Evolutionary conservation across 257 asterid genomes (phyloP).

Genomic region (Solanum peruvianum): DNA sequence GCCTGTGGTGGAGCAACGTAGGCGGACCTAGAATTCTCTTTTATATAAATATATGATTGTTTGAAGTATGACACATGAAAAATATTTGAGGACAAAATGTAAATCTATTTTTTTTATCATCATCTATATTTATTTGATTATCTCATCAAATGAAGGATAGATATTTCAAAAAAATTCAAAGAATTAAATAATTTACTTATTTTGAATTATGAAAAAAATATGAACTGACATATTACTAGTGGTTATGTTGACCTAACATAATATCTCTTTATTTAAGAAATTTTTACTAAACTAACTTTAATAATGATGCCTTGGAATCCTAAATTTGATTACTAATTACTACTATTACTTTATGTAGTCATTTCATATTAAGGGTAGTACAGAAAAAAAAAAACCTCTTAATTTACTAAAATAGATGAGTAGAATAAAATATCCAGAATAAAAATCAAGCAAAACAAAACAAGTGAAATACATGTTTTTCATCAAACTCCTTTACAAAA

Average conservation of each 20-base stretch:
- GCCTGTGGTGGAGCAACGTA: fast-evolving
- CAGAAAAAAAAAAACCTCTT: background rate
- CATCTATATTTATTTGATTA: too few species aligned
- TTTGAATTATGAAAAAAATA: too few species aligned
- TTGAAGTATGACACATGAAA: too few species aligned
- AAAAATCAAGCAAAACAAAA: background rate
- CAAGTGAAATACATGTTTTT: background rate
- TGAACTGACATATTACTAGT: background rate
- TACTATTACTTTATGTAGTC: background rate
- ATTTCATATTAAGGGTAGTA: background rate
- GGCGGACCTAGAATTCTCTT: too few species aligned
- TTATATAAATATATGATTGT: too few species aligned
- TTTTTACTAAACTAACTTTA: background rate
- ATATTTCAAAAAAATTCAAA: too few species aligned
- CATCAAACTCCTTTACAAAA: background rate
- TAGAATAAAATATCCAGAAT: background rate
- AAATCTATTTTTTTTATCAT: too few species aligned
- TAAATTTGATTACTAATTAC: background rate
- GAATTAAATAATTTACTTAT: too few species aligned
- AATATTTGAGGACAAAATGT: background rate
- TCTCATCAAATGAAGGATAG: background rate
- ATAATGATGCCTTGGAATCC: background rate
- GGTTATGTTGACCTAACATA: background rate
- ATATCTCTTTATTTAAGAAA: background rate
- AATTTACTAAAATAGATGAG: background rate